phyloP scores from a whole-genome alignment of 139 green algal species.

The Zygnema cylindricum region DNA sequence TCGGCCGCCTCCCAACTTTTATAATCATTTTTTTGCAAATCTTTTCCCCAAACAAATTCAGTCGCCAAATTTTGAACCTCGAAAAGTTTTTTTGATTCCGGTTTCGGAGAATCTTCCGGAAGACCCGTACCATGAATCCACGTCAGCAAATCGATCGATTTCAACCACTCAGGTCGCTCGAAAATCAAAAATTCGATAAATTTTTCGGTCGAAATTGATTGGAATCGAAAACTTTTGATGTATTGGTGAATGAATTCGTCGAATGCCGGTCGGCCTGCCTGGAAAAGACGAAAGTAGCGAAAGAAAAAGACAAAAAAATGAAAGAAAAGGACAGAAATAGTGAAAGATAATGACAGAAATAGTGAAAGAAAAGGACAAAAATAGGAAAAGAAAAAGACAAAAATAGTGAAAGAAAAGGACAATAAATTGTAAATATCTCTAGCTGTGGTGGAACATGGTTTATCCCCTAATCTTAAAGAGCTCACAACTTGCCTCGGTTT shows the following conservation, averaged over 20 bases:
- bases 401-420: no score
- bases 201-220: slow-evolving; percentile 45
- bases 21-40: background rate
- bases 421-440: no score
- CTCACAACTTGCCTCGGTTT: no score
- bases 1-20: slow-evolving; percentile 25
- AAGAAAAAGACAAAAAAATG: no score
- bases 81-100: slow-evolving; percentile 16
- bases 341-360: no score
- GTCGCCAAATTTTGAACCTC: slow-evolving; percentile 18
- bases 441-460: no score
- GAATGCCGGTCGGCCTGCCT: slow-evolving; percentile 31
- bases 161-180: background rate
- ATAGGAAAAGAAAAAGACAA: no score
- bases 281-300: background rate
- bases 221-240: slow-evolving; percentile 53
- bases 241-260: slow-evolving; percentile 55
- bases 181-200: slow-evolving; percentile 41
- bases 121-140: slow-evolving; percentile 48
- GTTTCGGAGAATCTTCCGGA: slow-evolving; percentile 26
- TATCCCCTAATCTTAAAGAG: no score
- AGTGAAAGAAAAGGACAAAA: no score
- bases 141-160: slow-evolving; percentile 22
- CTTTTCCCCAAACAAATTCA: background rate
- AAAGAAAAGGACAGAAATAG: no score